Evolutionary conservation across 306 rosid species (phyloP), one percentile per base, ranked within the genome.

Genomic region (Neltuma alba): DNA sequence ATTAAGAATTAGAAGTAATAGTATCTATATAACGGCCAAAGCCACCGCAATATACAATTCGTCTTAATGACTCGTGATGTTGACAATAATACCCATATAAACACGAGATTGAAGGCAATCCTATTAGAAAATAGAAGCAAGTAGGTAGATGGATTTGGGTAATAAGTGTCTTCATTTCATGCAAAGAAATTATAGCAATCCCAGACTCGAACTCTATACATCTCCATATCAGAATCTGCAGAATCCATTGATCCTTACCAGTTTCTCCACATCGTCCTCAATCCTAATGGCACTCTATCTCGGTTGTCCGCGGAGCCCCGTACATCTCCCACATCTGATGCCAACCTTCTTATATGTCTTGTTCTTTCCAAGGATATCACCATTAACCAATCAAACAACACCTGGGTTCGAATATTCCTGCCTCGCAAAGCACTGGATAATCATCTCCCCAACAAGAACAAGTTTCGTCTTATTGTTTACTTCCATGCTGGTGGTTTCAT

Each of bases 401-500:
- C 89, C 23, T 80, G 74, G 74, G 65, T 84, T 6, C 78, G 89
- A 21, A 10, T 88, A 40, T 90, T 70, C 87, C 80, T 88, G 1
- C 86, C 91, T 20, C 71, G 70, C 6, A 31, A 36, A 13, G 80
- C 52, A 45, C 74, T 81, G 1, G 75, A 76, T 48, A 3, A 68
- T 37, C n/a, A 60, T 57, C 9, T 41, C 16, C 0, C 60, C 21
- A 45, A 57, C 0, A n/a, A n/a, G n/a, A n/a, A n/a, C n/a, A 79
- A 86, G 62, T 78, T 85, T 0, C 90, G 91, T 44, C 85, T 88
- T 38, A 71, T 83, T n/a, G 31, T 88, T 40, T 81, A 54, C 84
- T 90, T 54, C 72, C 92, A 83, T 21, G 92, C 86, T 0, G 83
- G 94, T 36, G 91, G 89, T 5, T 90, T 88, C 76, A 31, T 85